Evolutionary conservation across 2,329 filamentous ascomycete species (phyloP).

Genomic region (Aspergillus uvarum): DNA sequence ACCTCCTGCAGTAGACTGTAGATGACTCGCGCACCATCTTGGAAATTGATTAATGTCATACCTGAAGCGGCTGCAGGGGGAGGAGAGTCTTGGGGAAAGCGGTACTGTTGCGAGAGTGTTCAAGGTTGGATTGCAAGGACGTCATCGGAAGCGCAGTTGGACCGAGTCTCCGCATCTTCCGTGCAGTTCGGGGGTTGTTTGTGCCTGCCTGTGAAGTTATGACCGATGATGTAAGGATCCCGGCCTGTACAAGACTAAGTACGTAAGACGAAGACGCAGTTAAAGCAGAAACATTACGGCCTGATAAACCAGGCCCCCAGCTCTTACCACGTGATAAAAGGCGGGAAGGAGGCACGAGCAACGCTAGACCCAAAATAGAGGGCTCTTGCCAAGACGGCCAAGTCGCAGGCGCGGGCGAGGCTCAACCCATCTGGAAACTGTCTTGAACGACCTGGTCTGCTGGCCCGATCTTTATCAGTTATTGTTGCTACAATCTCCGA

Average conservation of each 20-base stretch:
- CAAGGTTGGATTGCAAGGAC: neutral
- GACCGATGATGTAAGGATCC: too few relatives aligned
- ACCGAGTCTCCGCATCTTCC: neutral
- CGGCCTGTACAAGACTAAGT: neutral
- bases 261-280: neutral
- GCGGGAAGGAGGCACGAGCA: neutral
- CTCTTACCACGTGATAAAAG: neutral
- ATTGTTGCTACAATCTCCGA: neutral
- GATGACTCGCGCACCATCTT: neutral
- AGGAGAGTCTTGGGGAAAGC: too few relatives aligned
- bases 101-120: too few relatives aligned
- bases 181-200: neutral
- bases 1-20: neutral
- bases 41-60: neutral
- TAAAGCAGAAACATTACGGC: neutral
- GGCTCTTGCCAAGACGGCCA: conserved; percentile 18
- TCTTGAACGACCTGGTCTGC: neutral
- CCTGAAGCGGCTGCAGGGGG: too few relatives aligned
- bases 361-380: conserved; percentile 7
- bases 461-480: neutral
- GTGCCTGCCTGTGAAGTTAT: too few relatives aligned
- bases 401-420: conserved; percentile 22
- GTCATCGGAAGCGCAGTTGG: conserved; percentile 10
- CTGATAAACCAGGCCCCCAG: too few relatives aligned
- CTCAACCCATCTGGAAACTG: conserved; percentile 11